These are phyloP conservation scores for Paramecium octaurelia DNA, from an alignment of 73 alveolate species.

Conservation along the genomic window DNA sequence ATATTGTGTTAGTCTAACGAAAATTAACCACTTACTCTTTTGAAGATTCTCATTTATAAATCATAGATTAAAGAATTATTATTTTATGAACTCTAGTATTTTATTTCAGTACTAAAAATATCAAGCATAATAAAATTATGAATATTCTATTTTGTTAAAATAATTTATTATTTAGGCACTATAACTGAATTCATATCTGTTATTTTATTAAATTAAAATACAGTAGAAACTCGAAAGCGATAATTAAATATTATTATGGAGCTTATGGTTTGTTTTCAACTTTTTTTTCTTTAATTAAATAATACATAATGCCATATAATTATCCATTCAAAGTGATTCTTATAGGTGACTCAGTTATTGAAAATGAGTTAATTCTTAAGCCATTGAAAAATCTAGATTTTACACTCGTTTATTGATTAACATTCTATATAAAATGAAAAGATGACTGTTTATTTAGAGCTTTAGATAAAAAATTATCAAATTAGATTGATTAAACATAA, in stretches of 20 bases:
- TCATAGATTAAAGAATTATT: no score
- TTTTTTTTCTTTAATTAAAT: background rate
- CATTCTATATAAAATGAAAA: conserved; percentile 85
- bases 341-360: conserved; percentile 83
- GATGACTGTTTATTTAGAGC: conserved; percentile 92
- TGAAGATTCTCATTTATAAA: no score
- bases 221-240: background rate
- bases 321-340: conserved; percentile 81
- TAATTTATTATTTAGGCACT: no score
- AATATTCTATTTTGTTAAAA: no score
- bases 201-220: no score
- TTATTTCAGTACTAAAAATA: no score
- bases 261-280: background rate
- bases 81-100: no score
- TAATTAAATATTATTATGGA: background rate
- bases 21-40: no score
- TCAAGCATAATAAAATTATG: no score
- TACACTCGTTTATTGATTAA: conserved; percentile 84
- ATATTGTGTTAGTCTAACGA: background rate
- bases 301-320: conserved; percentile 60
- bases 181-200: no score
- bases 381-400: conserved; percentile 91
- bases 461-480: conserved; percentile 89
- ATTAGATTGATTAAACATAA: conserved; percentile 74
- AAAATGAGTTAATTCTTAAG: conserved; percentile 24